A percentile compares a stretch with the other conserved stretches of the same genome.
Evolutionary conservation across 2,329 filamentous ascomycete genomes (phyloP).

Genomic region (Septoria linicola): DNA sequence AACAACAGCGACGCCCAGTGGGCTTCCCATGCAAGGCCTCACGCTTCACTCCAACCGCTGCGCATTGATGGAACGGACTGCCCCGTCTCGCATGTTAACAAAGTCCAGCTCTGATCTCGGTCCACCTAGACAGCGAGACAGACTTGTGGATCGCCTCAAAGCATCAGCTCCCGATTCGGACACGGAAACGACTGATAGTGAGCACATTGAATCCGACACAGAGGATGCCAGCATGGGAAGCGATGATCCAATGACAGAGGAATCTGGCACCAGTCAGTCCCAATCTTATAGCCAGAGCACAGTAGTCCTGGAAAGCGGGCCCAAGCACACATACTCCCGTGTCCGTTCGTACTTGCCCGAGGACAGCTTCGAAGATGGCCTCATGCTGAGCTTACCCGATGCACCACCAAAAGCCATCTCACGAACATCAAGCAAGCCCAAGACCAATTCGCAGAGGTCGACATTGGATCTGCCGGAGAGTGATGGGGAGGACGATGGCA

Average conservation of each 20-base stretch:
- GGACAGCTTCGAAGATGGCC: slow-evolving; percentile 42
- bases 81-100: slow-evolving; percentile 14
- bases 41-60: slow-evolving; percentile 23
- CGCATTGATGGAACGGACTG: background rate
- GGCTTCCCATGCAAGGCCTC: slow-evolving; percentile 28
- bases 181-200: slow-evolving; percentile 20
- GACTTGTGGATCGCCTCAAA: slow-evolving; percentile 38
- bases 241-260: slow-evolving; percentile 12
- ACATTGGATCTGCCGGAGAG: slow-evolving; percentile 46
- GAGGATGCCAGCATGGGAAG: slow-evolving; percentile 24
- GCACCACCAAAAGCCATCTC: slow-evolving; percentile 13
- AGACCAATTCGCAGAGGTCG: slow-evolving; percentile 29
- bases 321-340: slow-evolving; percentile 57
- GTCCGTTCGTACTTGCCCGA: slow-evolving; percentile 61
- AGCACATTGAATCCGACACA: slow-evolving; percentile 23
- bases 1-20: slow-evolving; percentile 27
- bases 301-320: slow-evolving; percentile 31
- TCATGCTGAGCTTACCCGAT: slow-evolving; percentile 35
- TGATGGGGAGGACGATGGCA: slow-evolving; percentile 45
- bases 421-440: slow-evolving; percentile 18
- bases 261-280: slow-evolving; percentile 12
- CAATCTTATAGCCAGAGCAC: slow-evolving; percentile 21
- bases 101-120: slow-evolving; percentile 32
- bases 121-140: slow-evolving; percentile 24
- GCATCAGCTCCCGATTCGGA: slow-evolving; percentile 31